A percentile compares a stretch with the other conserved stretches of the same genome.
Conservation (phyloP, 768 basidiomycete genomes). For the Calocybe cyanea region DNA sequence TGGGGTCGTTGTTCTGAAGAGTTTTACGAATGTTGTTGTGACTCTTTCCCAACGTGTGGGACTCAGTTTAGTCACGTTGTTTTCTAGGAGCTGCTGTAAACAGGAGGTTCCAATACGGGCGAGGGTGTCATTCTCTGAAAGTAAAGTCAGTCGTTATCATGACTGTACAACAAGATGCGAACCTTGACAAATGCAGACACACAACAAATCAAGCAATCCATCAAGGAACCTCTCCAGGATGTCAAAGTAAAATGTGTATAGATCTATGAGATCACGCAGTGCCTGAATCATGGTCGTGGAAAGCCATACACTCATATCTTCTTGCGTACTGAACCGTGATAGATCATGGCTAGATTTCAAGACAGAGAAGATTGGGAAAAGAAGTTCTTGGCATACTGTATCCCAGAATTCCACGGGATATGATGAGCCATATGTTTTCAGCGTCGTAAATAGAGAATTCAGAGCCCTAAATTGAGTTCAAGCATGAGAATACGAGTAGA, state of each 20-base stretch:
- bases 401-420: constrained; percentile 97
- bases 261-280: constrained; percentile 88
- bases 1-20: constrained; percentile 98
- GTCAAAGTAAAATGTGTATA: constrained; percentile 94
- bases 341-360: constrained; percentile 90
- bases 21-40: constrained; percentile 85
- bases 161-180: constrained; percentile 16
- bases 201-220: constrained; percentile 88
- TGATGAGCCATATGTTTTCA: constrained; percentile 82
- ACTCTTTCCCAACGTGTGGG: constrained; percentile 87
- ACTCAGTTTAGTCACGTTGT: constrained; percentile 84
- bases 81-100: constrained; percentile 92
- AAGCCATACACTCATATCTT: constrained; percentile 99
- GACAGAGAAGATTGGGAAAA: constrained; percentile 98
- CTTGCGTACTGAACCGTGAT: constrained; percentile 90
- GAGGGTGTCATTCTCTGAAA: constrained; percentile 91
- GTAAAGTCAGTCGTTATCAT: constrained; percentile 6
- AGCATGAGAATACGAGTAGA: constrained; percentile 4
- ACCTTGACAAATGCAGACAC: constrained; percentile 99
- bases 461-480: constrained; percentile 59
- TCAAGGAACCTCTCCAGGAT: constrained; percentile 88
- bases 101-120: constrained; percentile 98
- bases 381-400: constrained; percentile 90
- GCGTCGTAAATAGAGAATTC: constrained; percentile 92
- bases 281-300: constrained; percentile 99